These are phyloP conservation scores for Calonectria hongkongensis DNA, from an alignment of 2,329 filamentous ascomycete species.

Conservation along the genomic window DNA sequence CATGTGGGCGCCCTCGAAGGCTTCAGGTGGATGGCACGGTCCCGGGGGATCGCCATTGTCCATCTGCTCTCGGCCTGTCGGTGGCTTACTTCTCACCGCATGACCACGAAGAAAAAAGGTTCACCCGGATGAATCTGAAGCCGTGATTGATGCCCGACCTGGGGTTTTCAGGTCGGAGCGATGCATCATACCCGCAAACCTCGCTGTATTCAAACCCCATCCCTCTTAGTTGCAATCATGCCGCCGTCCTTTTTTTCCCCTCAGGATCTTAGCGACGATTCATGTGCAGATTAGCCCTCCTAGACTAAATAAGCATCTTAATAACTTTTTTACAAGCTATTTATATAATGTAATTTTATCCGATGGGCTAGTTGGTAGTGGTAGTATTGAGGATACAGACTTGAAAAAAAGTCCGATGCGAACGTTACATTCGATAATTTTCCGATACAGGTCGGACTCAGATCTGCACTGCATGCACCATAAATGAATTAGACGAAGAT, in stretches of 20 bases:
- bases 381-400: neutral
- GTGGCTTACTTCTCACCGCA: neutral
- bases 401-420: neutral
- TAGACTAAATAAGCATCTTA: neutral
- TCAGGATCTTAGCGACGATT: neutral
- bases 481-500: neutral
- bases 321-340: neutral
- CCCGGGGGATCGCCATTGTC: neutral
- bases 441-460: neutral
- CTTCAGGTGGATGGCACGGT: slow-evolving; percentile 3
- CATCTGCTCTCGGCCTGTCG: neutral
- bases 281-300: neutral
- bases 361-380: too few species aligned
- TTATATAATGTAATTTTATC: neutral
- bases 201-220: neutral
- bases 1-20: neutral
- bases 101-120: neutral
- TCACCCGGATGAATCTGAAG: neutral
- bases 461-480: neutral
- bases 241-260: neutral
- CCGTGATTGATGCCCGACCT: neutral
- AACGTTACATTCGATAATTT: neutral
- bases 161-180: neutral
- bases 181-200: neutral
- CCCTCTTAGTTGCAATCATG: neutral